Evolutionary conservation across 2,329 filamentous ascomycete species (phyloP), one percentile per base, ranked within the genome.

Genomic region (Immersiporthe knoxdaviesiana): DNA sequence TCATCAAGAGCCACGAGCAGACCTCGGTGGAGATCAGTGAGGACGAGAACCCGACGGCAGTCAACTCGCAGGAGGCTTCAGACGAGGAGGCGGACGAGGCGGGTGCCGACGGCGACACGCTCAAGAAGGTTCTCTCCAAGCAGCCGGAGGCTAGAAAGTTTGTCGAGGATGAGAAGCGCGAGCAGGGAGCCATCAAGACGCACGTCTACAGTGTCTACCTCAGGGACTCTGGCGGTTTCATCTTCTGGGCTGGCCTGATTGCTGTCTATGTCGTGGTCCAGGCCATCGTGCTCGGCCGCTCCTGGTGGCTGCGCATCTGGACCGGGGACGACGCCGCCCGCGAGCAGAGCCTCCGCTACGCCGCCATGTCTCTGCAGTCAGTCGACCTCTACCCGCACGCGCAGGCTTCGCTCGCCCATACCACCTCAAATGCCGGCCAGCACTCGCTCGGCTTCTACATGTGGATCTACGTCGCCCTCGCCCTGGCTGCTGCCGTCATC

Each of bases 81-180:
- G 74, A 82, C 52, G 83, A 81, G 8, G 78, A 78, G 10, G 80
- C 82, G 10, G 80, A 81, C 16, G 73, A 75, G 2, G 77, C 78
- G n/a, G 81, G 78, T n/a, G 73, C 72, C 16, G 77, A 80, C 27
- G 78, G 76, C 39, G 80, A 81, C 60, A 77, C 80, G 1, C 77
- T 88, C 52, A 82, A 83, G 63, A 88, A 87, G 74, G 77, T 84
- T 0, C 75, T 82, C 1, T 85, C 84, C 3, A 86, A 86, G 75
- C 77, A 77, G 59, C 78, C 79, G 6, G 84, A 88, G 2, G 67
- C 52, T 7, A 89, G 88, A 72, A 91, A 93, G 77, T 95, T 94
- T 72, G 87, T 92, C 35, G 89, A 93, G 75, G 91, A 93, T 2
- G 92, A 96, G 77, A 82, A 81, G n/a, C 86, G 89, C 68, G 91